Evolutionary conservation across 2,329 filamentous ascomycete species (phyloP).

Genomic region (Fusarium graminum): DNA sequence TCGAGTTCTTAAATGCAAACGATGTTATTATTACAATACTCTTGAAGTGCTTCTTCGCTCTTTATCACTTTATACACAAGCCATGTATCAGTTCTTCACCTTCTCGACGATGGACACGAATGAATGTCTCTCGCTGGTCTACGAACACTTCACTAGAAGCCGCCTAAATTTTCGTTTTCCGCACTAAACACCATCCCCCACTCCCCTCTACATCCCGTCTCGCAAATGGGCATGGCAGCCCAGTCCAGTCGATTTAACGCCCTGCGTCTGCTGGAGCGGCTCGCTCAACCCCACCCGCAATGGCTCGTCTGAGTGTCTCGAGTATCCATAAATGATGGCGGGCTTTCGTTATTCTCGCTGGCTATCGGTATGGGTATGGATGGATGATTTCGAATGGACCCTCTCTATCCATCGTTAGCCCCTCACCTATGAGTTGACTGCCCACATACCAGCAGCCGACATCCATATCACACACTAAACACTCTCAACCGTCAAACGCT

Average conservation of each 20-base stretch:
- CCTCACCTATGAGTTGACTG: constrained; percentile 48
- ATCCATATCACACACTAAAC: constrained; percentile 33
- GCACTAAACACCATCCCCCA: constrained; percentile 43
- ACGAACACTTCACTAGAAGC: neutral
- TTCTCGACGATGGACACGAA: constrained; percentile 1
- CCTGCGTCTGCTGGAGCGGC: constrained; percentile 40
- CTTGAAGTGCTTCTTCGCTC: neutral
- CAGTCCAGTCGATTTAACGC: constrained; percentile 31
- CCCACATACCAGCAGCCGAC: constrained; percentile 43
- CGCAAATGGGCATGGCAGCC: constrained; percentile 16
- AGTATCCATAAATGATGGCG: neutral
- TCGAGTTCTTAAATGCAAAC: constrained; percentile 10
- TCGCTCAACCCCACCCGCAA: constrained; percentile 38
- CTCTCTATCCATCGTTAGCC: constrained; percentile 42
- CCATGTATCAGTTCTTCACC: neutral
- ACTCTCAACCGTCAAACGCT: constrained; percentile 36
- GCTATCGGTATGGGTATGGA: constrained; percentile 13
- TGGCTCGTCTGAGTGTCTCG: constrained; percentile 30
- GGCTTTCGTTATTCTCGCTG: constrained; percentile 1
- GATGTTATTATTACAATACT: constrained; percentile 4
- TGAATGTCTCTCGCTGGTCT: constrained; percentile 9
- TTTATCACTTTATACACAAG: neutral
- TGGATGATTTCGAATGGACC: constrained; percentile 30
- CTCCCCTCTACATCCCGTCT: constrained; percentile 27
- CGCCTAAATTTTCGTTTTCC: constrained; percentile 35